A percentile compares a stretch with the other conserved stretches of the same genome.
Conservation (phyloP, 2,329 filamentous ascomycete genomes). For the Fusarium newnesense region DNA sequence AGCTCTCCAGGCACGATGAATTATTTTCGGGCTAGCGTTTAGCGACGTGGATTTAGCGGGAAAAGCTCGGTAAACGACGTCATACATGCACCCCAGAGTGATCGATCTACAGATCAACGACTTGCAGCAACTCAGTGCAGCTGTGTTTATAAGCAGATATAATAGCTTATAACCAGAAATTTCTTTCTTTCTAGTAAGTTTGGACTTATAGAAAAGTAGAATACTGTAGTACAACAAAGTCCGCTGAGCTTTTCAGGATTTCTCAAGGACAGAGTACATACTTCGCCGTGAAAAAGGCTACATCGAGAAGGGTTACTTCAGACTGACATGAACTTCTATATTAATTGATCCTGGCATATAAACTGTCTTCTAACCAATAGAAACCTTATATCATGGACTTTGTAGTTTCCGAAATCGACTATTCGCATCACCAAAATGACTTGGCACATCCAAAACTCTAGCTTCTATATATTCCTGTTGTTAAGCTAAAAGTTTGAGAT, state of each 20-base stretch:
- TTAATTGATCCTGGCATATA: background rate
- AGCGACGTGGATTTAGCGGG: background rate
- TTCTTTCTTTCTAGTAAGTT: fast-evolving
- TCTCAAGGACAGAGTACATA: background rate
- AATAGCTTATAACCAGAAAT: background rate
- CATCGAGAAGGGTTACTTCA: background rate
- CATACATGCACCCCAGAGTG: slow-evolving; percentile 17
- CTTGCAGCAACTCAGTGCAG: background rate
- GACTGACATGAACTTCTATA: background rate
- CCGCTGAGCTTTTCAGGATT: too few species aligned
- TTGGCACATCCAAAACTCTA: background rate
- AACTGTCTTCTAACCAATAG: background rate
- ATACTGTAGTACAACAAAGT: too few species aligned
- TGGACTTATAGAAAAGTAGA: background rate
- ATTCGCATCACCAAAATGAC: too few species aligned
- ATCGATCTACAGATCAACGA: background rate
- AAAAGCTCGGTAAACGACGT: slow-evolving; percentile 31
- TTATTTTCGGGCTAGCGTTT: slow-evolving; percentile 22
- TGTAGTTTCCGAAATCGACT: too few species aligned
- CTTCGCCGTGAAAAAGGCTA: background rate
- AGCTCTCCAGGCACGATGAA: slow-evolving; percentile 28
- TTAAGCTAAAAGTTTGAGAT: slow-evolving; percentile 9
- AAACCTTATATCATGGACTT: fast-evolving
- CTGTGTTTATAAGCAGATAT: background rate
- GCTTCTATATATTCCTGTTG: too few species aligned